Conservation (phyloP, 176 grass and related monocot species). For the Musa itinerans region DNA sequence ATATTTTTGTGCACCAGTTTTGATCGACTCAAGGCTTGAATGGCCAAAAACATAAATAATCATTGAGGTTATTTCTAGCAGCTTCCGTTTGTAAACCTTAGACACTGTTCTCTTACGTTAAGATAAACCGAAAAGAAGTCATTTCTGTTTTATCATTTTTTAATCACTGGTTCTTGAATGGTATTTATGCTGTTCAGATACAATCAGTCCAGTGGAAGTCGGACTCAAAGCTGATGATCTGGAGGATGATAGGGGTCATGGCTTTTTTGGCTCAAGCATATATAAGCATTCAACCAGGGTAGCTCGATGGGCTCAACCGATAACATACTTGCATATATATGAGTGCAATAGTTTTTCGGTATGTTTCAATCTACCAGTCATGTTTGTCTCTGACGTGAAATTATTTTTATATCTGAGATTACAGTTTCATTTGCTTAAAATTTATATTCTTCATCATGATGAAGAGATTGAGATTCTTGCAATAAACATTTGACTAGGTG, state of each 20-base stretch:
- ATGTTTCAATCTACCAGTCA: constrained; percentile 9
- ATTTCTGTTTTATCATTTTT: not conserved
- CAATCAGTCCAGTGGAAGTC: constrained; percentile 64
- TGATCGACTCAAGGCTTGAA: not conserved
- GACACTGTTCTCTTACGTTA: not conserved
- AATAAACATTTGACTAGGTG: not conserved
- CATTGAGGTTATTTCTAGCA: no score
- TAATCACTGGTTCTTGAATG: not conserved
- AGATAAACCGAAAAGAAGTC: not conserved
- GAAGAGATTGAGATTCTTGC: not conserved
- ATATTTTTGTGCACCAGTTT: not conserved
- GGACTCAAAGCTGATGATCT: constrained; percentile 47
- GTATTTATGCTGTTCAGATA: constrained; percentile 40
- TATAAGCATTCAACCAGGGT: constrained; percentile 38
- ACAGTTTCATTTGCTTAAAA: not conserved
- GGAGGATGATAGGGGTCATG: constrained; percentile 66
- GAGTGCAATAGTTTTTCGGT: constrained; percentile 72
- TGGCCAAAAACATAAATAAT: no score
- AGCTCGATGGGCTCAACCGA: constrained; percentile 74
- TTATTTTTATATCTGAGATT: not conserved
- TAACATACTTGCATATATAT: constrained; percentile 79
- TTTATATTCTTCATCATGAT: not conserved
- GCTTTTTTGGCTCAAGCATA: constrained; percentile 56
- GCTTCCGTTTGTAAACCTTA: no score
- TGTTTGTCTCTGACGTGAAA: not conserved